Evolutionary conservation across 345 rosid species (phyloP), one percentile per base, ranked within the genome.

Genomic region (Populus ilicifolia): DNA sequence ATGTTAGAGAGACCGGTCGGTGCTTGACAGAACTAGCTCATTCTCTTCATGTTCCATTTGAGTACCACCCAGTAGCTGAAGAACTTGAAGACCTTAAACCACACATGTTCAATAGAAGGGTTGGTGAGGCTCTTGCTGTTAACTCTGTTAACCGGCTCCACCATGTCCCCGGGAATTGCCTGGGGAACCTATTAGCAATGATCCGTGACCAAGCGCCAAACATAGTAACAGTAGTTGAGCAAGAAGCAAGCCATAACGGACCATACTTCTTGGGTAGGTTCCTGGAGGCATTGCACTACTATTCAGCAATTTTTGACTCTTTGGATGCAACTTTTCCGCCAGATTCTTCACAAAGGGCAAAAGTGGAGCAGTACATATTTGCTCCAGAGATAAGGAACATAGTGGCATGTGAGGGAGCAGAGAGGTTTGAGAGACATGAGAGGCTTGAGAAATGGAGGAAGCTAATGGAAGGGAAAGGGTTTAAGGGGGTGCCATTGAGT

Each of bases 231-330:
- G 41, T 90, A n/a, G 89, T 87, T 17, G 92, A 90, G 70, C 80
- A 89, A 81, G 94, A 90, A 81, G 90, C 94, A 1, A 89, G 89
- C 84, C 94, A 89, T 70, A 89, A 90, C 9, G 90, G 91, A 12
- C 90, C 88, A 18, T 86, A 87, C 79, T 88, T 90, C 81, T 59
- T 90, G 52, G 90, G 91, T 9, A 80, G 92, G 69, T 87, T 90
- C 74, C 89, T 90, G 3, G 94, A 90, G 85, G 91, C 94, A n/a
- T 70, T 87, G 77, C 90, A 90, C 75, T 87, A 85, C 67, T 90
- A 90, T 72, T 87, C 91, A 10, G 94, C 92, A 20, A 84, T 90
- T 25, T 90, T 90, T 16, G 91, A 89, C 78, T 89, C 92, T 0
- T 66, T 90, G 80, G 94, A 89, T 54, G 89, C 92, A 5, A 89